phyloP scores from a whole-genome alignment of 1,139 yeast genomes.

The Petasospora fabianii region DNA sequence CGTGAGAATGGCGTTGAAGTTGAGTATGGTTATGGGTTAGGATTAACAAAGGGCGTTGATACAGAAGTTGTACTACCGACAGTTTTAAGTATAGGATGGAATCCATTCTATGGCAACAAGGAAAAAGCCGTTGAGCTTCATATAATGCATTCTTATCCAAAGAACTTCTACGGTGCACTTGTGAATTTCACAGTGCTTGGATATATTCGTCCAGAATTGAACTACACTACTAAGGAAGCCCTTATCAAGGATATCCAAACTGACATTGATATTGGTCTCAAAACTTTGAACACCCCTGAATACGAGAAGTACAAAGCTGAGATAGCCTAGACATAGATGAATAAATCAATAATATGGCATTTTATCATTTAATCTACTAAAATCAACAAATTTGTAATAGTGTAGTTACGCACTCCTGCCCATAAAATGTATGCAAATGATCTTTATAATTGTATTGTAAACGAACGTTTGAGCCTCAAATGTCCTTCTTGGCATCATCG shows the following conservation, averaged over 20 bases:
- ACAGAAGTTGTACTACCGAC: conserved; percentile 58
- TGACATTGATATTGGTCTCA: conserved; percentile 69
- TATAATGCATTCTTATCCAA: conserved; percentile 66
- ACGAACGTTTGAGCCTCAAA: conserved; percentile 14
- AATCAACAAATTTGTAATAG: too few relatives aligned
- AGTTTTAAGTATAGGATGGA: conserved; percentile 96
- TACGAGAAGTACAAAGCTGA: conserved; percentile 17
- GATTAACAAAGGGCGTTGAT: conserved; percentile 41
- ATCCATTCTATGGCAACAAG: conserved; percentile 83
- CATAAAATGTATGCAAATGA: too few relatives aligned
- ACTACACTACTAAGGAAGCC: conserved; percentile 84
- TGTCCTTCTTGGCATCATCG: conserved; percentile 27
- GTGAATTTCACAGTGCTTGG: conserved; percentile 74
- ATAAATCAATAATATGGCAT: too few relatives aligned
- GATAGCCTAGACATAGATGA: not conserved
- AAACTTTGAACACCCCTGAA: conserved; percentile 36
- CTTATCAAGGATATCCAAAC: conserved; percentile 77
- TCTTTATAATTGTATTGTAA: too few relatives aligned
- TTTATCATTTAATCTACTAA: too few relatives aligned
- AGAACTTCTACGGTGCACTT: conserved; percentile 78
- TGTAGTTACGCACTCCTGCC: too few relatives aligned
- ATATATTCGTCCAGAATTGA: conserved; percentile 84
- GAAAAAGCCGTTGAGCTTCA: conserved; percentile 85
- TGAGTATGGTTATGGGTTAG: conserved; percentile 50
- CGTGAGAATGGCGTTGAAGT: conserved; percentile 40